Conservation (phyloP, 2,329 filamentous ascomycete genomes). For the Fusarium lateritium region DNA sequence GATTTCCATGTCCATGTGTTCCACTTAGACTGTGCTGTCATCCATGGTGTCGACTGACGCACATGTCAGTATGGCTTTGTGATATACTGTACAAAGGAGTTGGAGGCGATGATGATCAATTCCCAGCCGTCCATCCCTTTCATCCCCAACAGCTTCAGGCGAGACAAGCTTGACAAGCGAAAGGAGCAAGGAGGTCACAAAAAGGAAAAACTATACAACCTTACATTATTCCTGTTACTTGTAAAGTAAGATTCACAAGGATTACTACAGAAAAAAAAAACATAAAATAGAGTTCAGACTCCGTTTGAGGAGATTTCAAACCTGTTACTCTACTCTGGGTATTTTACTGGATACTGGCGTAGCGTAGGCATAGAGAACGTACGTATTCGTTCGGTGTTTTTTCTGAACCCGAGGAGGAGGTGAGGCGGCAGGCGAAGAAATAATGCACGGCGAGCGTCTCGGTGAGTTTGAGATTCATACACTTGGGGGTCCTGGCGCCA, state of each 20-base stretch:
- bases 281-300: no score
- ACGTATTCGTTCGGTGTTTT: no score
- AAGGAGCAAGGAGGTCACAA: slow-evolving; percentile 9
- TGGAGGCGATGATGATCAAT: slow-evolving; percentile 34
- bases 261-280: no score
- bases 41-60: slow-evolving; percentile 30
- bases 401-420: slow-evolving; percentile 8
- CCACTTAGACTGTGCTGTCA: slow-evolving; percentile 20
- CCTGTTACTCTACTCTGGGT: no score
- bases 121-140: slow-evolving; percentile 20
- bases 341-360: no score
- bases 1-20: slow-evolving; percentile 20
- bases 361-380: no score
- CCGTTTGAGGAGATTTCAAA: no score
- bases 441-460: slow-evolving; percentile 37
- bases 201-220: no score
- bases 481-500: slow-evolving; percentile 28
- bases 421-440: background rate
- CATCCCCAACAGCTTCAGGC: slow-evolving; percentile 32
- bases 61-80: slow-evolving; percentile 39
- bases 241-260: no score
- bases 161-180: slow-evolving; percentile 33
- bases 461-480: slow-evolving; percentile 44
- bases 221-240: no score
- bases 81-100: background rate